Conservation (phyloP, 2,329 filamentous ascomycete genomes). For the Ceratocystis destructans region DNA sequence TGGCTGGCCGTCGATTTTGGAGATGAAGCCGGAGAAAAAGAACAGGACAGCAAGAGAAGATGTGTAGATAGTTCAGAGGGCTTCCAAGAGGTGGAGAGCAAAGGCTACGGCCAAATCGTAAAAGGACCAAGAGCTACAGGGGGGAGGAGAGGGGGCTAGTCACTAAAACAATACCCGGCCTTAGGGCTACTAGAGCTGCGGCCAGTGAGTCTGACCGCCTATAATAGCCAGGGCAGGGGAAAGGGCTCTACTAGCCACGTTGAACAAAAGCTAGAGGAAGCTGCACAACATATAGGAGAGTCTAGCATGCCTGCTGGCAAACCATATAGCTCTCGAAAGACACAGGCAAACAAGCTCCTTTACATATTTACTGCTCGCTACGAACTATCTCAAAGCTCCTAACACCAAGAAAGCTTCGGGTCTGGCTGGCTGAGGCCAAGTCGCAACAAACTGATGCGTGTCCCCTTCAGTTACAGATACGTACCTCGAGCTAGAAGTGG, state of each 20-base stretch:
- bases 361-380: background rate
- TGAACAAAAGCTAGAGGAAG: conserved; percentile 1
- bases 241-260: conserved; percentile 11
- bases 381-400: background rate
- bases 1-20: conserved; percentile 8
- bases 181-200: background rate
- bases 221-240: background rate
- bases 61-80: background rate
- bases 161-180: background rate
- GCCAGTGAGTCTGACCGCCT: conserved; percentile 2
- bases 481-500: conserved; percentile 6
- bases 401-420: background rate
- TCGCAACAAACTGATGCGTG: conserved; percentile 15
- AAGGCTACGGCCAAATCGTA: background rate
- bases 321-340: too few relatives aligned
- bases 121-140: background rate
- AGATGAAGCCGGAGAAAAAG: conserved; percentile 6
- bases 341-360: background rate
- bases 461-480: conserved; percentile 3
- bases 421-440: conserved; percentile 8
- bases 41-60: background rate
- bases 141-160: background rate
- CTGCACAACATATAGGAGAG: too few relatives aligned
- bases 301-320: too few relatives aligned
- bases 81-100: background rate